These are phyloP conservation scores for Gnaphalium uliginosum DNA, from an alignment of 129 eudicot species.

Conservation along the genomic window DNA sequence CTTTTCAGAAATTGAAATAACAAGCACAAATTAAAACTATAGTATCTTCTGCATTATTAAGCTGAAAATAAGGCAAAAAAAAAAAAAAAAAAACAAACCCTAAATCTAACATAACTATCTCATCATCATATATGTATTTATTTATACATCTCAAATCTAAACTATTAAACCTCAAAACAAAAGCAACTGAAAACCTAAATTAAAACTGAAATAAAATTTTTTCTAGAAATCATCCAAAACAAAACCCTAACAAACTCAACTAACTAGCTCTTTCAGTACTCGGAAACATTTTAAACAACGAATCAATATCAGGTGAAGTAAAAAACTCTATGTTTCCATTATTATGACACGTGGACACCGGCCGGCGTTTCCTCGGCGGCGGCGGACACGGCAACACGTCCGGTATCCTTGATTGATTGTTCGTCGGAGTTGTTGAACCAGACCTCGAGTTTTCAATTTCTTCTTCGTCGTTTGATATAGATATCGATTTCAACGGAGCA, in stretches of 20 bases:
- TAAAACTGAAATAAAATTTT: background rate
- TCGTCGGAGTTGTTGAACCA: constrained; percentile 67
- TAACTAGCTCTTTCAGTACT: constrained; percentile 38
- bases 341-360: constrained; percentile 43
- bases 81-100: background rate
- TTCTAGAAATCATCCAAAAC: background rate
- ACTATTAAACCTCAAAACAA: background rate
- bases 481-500: constrained; percentile 28
- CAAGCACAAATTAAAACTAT: background rate
- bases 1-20: background rate
- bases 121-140: constrained; percentile 5
- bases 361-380: constrained; percentile 74
- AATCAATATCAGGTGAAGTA: constrained; percentile 75
- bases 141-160: constrained; percentile 5
- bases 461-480: constrained; percentile 13
- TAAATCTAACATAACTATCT: background rate
- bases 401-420: constrained; percentile 62
- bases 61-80: too few relatives aligned
- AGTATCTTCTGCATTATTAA: background rate
- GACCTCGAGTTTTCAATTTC: constrained; percentile 17
- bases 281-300: constrained; percentile 49
- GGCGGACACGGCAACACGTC: constrained; percentile 59
- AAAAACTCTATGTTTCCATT: constrained; percentile 59
- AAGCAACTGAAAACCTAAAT: background rate
- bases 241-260: background rate